Percentiles rank a stretch among this genome's conserved stretches.
phyloP scores from a whole-genome alignment of 805 yeast species.

The Naumovozyma dairenensis region DNA sequence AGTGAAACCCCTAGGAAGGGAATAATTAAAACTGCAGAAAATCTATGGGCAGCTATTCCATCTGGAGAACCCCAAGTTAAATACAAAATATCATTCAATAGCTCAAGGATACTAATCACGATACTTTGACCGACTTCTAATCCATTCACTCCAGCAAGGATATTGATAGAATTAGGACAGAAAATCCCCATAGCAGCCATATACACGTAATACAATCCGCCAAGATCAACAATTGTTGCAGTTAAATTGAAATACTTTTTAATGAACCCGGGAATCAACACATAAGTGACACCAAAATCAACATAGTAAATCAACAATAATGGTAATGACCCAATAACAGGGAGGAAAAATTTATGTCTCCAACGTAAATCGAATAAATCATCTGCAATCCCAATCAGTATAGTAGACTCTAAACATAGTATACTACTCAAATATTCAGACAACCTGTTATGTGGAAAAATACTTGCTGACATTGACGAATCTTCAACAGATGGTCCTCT shows the following conservation, averaged over 20 bases:
- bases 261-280: slow-evolving; percentile 68
- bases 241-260: slow-evolving; percentile 31
- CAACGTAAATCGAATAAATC: slow-evolving; percentile 93
- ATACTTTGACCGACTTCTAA: slow-evolving; percentile 92
- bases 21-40: slow-evolving; percentile 66
- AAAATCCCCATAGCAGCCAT: slow-evolving; percentile 90
- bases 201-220: slow-evolving; percentile 69
- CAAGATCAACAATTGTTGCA: slow-evolving; percentile 51
- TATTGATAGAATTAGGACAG: slow-evolving; percentile 92
- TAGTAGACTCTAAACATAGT: slow-evolving; percentile 72
- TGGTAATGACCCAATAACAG: slow-evolving; percentile 91
- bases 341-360: slow-evolving; percentile 94
- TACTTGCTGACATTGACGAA: slow-evolving; percentile 3
- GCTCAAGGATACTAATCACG: slow-evolving; percentile 58
- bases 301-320: slow-evolving; percentile 82
- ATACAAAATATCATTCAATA: slow-evolving; percentile 72
- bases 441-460: slow-evolving; percentile 72
- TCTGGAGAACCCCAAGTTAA: slow-evolving; percentile 40
- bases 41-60: slow-evolving; percentile 72
- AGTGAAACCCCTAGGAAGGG: slow-evolving; percentile 83
- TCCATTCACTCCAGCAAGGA: slow-evolving; percentile 93
- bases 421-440: slow-evolving; percentile 82
- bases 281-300: slow-evolving; percentile 86
- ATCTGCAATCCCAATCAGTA: slow-evolving; percentile 81
- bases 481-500: slow-evolving; percentile 25